Percentiles rank a stretch among this genome's conserved stretches.
Conservation (phyloP, 371 early-diverging fungal genomes). For the Dipsacomyces acuminosporus region DNA sequence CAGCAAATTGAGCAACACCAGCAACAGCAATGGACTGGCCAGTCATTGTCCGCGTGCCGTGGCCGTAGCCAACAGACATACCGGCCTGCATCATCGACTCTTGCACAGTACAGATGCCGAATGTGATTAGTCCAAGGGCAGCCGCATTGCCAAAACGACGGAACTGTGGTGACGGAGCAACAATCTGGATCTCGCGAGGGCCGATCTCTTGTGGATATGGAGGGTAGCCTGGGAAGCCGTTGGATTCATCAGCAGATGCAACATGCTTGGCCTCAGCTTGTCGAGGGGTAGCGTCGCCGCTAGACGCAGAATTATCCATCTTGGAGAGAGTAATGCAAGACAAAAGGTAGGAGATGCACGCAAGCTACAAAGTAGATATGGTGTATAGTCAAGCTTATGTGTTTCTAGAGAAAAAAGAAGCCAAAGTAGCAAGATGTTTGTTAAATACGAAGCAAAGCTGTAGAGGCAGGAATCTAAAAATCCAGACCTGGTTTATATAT, state of each 20-base stretch:
- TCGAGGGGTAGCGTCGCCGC: background rate
- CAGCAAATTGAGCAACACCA: conserved; percentile 34
- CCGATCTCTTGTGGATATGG: conserved; percentile 11
- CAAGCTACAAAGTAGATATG: no score
- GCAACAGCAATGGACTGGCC: conserved; percentile 36
- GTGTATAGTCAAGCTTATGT: no score
- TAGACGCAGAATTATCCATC: background rate
- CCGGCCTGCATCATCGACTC: conserved; percentile 38
- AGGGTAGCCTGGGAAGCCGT: conserved; percentile 10
- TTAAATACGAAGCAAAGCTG: no score
- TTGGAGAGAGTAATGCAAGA: background rate
- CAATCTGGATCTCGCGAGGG: conserved; percentile 33
- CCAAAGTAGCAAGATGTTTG: no score
- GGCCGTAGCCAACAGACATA: conserved; percentile 39
- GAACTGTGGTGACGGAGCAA: conserved; percentile 38
- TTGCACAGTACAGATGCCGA: conserved; percentile 40
- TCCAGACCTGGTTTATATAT: no score
- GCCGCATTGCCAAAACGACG: conserved; percentile 43
- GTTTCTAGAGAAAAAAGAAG: no score
- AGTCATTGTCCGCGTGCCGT: conserved; percentile 23
- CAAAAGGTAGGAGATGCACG: no score
- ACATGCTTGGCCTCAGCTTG: background rate
- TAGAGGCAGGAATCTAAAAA: no score
- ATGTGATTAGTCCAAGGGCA: conserved; percentile 32
- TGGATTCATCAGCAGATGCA: background rate